Base-by-base conservation (phyloP, 2,329 filamentous ascomycete genomes). In the Aspergillus tamarii region DNA sequence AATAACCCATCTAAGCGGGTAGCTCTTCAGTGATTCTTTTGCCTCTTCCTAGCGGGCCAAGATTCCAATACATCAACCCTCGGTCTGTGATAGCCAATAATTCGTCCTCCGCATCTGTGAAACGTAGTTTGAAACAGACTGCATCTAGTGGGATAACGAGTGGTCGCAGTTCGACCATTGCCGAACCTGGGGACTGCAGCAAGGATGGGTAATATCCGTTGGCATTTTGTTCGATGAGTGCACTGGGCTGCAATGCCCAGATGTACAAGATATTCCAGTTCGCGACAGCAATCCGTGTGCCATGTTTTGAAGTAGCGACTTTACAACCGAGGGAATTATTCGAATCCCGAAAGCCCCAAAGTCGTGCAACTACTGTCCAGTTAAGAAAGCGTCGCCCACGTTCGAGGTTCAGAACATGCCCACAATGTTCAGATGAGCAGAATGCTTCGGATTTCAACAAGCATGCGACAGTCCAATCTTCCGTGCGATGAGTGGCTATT, bases 231-330 rank as follows among this genome's bases (percentile, higher is more conserved):
- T 75, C 71, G 26, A 80, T 73, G 16, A 82, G 61, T 45, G 69
- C 74, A n/a, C 63, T 45, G 1, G 80, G 80, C 26, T 79, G 69
- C 56, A 82, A 39, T 3, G 76, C 69, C 77, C 80, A 82, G 30
- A 82, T 62, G 19, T 77, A 77, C 23, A 82, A 61, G 1, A 71
- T 72, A 57, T 81, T 78, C 80, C 80, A 82, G 50, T 77, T 77
- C 6, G 76, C 76, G 36, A 81, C 72, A 4, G 80, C 80, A 55
- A 82, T 70, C 4, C 80, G 74, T 39, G 77, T 79, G 11, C 77
- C 77, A 6, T 56, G 30, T 10, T 62, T 66, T 2, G 78, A 80
- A 12, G 76, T 64, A 16, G 78, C 76, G 16, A 81, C 72, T 30
- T 74, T 70, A n/a, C 77, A 77, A 12, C 77, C 77, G 14, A 79